A percentile compares a stretch with the other conserved stretches of the same genome.
Evolutionary conservation across 352 stramenopile species (phyloP).

Genomic region (Pythium periplocum): DNA sequence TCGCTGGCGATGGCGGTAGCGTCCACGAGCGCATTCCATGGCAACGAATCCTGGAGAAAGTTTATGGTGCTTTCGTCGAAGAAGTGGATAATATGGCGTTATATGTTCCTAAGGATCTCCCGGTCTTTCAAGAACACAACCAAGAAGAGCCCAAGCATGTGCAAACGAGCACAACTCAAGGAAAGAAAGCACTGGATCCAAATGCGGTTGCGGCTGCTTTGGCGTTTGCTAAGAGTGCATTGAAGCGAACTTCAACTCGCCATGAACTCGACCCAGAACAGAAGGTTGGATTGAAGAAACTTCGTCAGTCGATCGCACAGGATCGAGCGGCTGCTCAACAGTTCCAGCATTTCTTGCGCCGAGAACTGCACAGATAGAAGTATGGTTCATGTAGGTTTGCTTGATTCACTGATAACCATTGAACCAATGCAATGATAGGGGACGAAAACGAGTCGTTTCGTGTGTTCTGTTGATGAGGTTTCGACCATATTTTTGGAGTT

Average conservation of each 20-base stretch:
- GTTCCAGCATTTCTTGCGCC: conserved; percentile 58
- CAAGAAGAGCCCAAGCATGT: neutral
- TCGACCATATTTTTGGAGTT: no score
- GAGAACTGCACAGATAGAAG: conserved; percentile 42
- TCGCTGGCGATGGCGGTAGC: neutral
- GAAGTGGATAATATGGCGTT: conserved; percentile 41
- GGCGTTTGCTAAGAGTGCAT: conserved; percentile 13
- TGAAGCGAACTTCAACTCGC: conserved; percentile 11
- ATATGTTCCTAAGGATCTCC: conserved; percentile 21
- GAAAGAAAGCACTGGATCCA: conserved; percentile 6
- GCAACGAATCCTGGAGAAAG: conserved; percentile 47
- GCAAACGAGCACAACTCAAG: conserved; percentile 7
- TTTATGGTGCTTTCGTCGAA: conserved; percentile 61
- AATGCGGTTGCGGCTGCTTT: conserved; percentile 13
- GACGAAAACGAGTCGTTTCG: no score
- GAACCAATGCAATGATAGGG: no score
- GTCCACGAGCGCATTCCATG: conserved; percentile 30
- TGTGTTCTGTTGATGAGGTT: no score
- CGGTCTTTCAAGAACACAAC: conserved; percentile 2
- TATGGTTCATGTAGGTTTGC: no score
- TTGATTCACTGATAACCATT: no score
- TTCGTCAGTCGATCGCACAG: conserved; percentile 49
- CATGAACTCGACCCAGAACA: neutral
- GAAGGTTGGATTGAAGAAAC: conserved; percentile 28
- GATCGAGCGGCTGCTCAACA: conserved; percentile 36